A percentile compares a stretch with the other conserved stretches of the same genome.
Conservation (phyloP, 2,329 filamentous ascomycete species). For the Aspergillus glaucus region DNA sequence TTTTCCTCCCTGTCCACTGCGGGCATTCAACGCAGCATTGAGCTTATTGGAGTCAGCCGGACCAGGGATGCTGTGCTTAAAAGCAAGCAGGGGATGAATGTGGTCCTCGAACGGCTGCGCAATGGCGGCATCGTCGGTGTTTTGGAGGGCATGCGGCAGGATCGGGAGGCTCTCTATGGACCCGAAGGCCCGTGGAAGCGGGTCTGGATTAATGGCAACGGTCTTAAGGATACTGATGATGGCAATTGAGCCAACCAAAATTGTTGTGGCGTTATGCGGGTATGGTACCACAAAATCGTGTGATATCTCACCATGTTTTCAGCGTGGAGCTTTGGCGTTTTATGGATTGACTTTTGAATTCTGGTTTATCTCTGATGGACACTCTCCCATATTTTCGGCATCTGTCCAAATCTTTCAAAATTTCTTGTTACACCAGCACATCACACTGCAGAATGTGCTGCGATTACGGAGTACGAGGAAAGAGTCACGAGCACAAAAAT, state of each 20-base stretch:
- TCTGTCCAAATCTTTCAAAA: neutral
- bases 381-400: conserved; percentile 14
- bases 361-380: conserved; percentile 10
- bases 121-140: conserved; percentile 62
- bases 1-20: conserved; percentile 55
- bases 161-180: conserved; percentile 44
- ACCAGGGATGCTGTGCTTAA: conserved; percentile 56
- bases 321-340: conserved; percentile 22
- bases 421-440: neutral
- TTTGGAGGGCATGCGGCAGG: conserved; percentile 63
- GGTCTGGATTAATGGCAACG: conserved; percentile 33
- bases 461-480: neutral
- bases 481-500: neutral
- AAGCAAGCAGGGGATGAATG: conserved; percentile 61
- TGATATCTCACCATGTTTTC: conserved; percentile 10
- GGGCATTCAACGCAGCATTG: conserved; percentile 57
- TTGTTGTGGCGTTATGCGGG: neutral
- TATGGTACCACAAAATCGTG: conserved; percentile 2
- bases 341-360: conserved; percentile 5
- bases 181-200: conserved; percentile 38
- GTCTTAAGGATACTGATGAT: conserved; percentile 13
- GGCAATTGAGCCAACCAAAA: conserved; percentile 23
- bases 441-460: neutral
- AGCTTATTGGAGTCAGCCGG: conserved; percentile 55
- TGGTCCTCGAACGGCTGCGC: conserved; percentile 58